Evolutionary conservation across 768 basidiomycete species (phyloP), one percentile per base, ranked within the genome.

Genomic region (Scleroderma bovista): DNA sequence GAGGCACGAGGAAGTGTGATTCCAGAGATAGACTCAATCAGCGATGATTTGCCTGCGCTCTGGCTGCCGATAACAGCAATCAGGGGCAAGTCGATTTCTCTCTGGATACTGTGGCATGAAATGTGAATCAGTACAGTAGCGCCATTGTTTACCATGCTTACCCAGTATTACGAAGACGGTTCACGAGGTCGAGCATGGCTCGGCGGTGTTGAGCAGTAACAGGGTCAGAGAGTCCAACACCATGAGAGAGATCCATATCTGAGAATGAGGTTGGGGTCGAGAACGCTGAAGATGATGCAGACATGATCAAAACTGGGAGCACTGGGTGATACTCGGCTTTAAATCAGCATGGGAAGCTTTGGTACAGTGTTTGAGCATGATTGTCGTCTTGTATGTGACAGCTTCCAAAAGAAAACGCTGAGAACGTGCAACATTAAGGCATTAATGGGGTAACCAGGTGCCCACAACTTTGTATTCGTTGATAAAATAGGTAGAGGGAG

Each of bases 1-100:
- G 79, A 71, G 0, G 82, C 83, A 10, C 85, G 75, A 20, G 86
- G 86, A 0, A 88, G 68, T 0, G 77, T 83, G 16, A 88, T 78
- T 0, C 86, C 84, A 0, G 84, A 86, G 40, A 89, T 87, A 0
- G 83, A 77, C 56, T 89, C 86, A 10, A 89, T 88, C 4, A 88
- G 72, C 0, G 86, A 88, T 0, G 84, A 86, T 57, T 88, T 88
- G 0, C 87, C 87, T 0, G 83, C 84, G 39, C 81, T 84, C 54
- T 89, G 87, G 2, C 73, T 76, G 1, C 87, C 86, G 16, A 87
- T 76, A 38, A 88, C 87, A 0, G 80, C 82, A 29, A 89, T 86
- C 53, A 80, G 78, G 0, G 88, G 87, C 0, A 89, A 67, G 56
- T 87, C 84, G 10, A 90, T 78, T 46, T 88, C 83, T 13, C 76